These are phyloP conservation scores for Rosa persica DNA, from an alignment of 306 rosid species.

Conservation along the genomic window DNA sequence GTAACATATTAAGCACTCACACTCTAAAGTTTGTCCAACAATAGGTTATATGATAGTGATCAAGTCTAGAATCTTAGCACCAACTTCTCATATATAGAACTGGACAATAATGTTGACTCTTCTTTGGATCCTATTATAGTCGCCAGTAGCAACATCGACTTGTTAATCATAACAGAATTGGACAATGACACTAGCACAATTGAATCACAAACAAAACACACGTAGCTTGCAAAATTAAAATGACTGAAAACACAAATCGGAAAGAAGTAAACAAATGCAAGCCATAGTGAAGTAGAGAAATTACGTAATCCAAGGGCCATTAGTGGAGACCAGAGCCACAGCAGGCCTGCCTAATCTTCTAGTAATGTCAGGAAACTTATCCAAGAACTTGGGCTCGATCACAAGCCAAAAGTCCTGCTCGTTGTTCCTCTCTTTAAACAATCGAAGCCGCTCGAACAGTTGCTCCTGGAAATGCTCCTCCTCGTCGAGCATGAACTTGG, in stretches of 20 bases:
- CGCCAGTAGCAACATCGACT: background rate
- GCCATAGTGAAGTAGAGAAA: background rate
- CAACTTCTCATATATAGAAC: background rate
- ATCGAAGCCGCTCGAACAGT: conserved; percentile 67
- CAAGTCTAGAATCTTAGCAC: background rate
- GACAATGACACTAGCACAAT: background rate
- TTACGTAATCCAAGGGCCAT: conserved; percentile 95
- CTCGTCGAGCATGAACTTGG: conserved; percentile 96
- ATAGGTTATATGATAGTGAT: background rate
- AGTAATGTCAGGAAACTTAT: conserved; percentile 76
- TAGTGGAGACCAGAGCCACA: conserved; percentile 93
- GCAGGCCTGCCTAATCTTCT: conserved; percentile 80
- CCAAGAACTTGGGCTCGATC: conserved; percentile 94
- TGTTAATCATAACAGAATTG: background rate
- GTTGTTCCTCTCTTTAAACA: conserved; percentile 56
- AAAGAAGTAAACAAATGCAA: background rate
- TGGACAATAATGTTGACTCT: background rate
- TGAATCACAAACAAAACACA: background rate
- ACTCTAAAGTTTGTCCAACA: background rate
- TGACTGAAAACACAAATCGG: background rate
- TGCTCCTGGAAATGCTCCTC: conserved; percentile 95
- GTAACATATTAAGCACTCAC: background rate
- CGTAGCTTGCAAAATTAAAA: background rate
- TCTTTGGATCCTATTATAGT: background rate
- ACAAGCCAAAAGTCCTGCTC: conserved; percentile 97